Percentiles rank a stretch among this genome's conserved stretches.
Evolutionary conservation across 192 early-diverging fungal genomes (phyloP).

Genomic region (Coemansia biformis): DNA sequence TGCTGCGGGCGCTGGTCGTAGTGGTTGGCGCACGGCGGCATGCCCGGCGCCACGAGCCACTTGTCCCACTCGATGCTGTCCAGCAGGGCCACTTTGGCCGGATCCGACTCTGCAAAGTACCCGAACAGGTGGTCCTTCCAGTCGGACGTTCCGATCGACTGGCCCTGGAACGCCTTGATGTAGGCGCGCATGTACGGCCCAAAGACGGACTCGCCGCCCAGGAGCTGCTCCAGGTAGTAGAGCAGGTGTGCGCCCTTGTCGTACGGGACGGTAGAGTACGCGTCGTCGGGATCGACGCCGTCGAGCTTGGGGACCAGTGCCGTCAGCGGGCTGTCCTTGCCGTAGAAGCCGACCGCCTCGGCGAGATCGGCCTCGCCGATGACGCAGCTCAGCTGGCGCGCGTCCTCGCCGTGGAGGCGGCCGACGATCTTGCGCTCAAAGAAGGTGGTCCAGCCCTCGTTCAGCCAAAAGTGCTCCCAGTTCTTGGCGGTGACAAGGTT

Average conservation of each 20-base stretch:
- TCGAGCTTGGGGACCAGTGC: constrained; percentile 69
- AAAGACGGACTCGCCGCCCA: constrained; percentile 83
- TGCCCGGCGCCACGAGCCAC: constrained; percentile 84
- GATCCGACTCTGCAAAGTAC: constrained; percentile 64
- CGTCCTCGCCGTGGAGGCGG: constrained; percentile 70
- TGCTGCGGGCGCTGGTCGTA: constrained; percentile 84
- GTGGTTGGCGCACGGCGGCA: constrained; percentile 80
- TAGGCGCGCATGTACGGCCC: constrained; percentile 79
- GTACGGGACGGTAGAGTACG: constrained; percentile 77
- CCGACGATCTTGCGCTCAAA: constrained; percentile 87
- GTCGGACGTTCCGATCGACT: constrained; percentile 81
- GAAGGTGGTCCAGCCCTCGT: constrained; percentile 95
- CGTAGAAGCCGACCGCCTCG: constrained; percentile 66
- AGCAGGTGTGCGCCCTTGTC: constrained; percentile 96
- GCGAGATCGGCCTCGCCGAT: constrained; percentile 72
- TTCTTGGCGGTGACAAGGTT: constrained; percentile 77
- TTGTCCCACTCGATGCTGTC: constrained; percentile 84
- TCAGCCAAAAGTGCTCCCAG: constrained; percentile 88
- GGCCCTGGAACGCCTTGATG: constrained; percentile 77
- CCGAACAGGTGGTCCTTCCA: constrained; percentile 79
- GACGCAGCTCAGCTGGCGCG: constrained; percentile 78
- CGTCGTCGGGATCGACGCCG: constrained; percentile 78
- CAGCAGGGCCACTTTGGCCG: constrained; percentile 65
- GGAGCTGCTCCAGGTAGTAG: constrained; percentile 82
- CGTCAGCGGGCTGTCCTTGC: constrained; percentile 60